These are phyloP conservation scores for Aspergillus arachidicola DNA, from an alignment of 2,329 filamentous ascomycete species.

Conservation along the genomic window DNA sequence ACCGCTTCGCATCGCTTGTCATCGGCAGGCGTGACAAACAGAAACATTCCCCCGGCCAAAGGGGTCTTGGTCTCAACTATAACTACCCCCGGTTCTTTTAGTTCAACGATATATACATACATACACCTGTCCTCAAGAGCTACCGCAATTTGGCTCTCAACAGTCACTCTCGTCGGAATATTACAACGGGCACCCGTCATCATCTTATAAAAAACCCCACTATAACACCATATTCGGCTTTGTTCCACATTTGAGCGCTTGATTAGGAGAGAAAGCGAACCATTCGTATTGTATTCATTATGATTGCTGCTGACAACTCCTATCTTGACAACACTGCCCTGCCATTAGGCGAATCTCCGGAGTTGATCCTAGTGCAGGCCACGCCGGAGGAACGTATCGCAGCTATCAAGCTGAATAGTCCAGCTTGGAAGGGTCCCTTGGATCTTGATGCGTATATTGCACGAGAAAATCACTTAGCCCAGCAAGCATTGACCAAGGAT, in stretches of 20 bases:
- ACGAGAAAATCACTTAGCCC: slow-evolving; percentile 57
- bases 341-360: slow-evolving; percentile 53
- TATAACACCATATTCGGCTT: too few species aligned
- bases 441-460: slow-evolving; percentile 58
- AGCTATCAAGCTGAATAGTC: slow-evolving; percentile 57
- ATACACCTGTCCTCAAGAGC: neutral
- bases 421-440: slow-evolving; percentile 61
- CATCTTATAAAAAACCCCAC: neutral
- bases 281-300: slow-evolving; percentile 19
- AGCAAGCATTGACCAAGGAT: slow-evolving; percentile 56
- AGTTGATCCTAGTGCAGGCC: slow-evolving; percentile 57
- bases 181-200: neutral
- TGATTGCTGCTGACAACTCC: slow-evolving; percentile 39
- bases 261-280: slow-evolving; percentile 1
- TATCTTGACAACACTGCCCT: slow-evolving; percentile 32
- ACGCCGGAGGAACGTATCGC: slow-evolving; percentile 57
- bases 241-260: neutral
- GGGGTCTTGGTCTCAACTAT: slow-evolving; percentile 13
- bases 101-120: neutral
- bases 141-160: neutral
- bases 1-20: slow-evolving; percentile 39
- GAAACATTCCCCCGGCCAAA: slow-evolving; percentile 20
- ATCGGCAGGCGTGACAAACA: slow-evolving; percentile 34
- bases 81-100: neutral
- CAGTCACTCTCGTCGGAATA: neutral